Evolutionary conservation across 2,329 filamentous ascomycete species (phyloP).

Genomic region (Fusarium newnesense): DNA sequence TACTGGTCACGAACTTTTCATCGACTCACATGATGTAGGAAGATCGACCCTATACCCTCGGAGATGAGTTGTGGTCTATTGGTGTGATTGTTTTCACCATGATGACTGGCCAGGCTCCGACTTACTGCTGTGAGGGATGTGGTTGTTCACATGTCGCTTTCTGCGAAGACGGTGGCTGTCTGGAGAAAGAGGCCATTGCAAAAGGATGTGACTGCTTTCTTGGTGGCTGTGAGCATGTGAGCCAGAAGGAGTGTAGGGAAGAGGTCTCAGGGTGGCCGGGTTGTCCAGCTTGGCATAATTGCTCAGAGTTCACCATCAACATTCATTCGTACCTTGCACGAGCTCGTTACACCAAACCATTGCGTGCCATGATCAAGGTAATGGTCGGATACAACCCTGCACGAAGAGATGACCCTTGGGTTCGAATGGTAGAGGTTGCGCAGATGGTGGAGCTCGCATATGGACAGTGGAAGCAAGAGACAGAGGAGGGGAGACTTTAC

Average conservation of each 20-base stretch:
- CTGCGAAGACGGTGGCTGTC: constrained; percentile 45
- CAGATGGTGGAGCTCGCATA: constrained; percentile 42
- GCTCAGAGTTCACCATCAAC: constrained; percentile 43
- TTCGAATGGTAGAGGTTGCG: constrained; percentile 6
- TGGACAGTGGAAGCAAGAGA: constrained; percentile 45
- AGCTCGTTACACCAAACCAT: constrained; percentile 43
- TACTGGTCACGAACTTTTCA: background rate
- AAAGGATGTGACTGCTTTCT: constrained; percentile 36
- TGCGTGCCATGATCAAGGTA: constrained; percentile 38
- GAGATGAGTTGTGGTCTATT: constrained; percentile 52
- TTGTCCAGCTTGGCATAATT: constrained; percentile 33
- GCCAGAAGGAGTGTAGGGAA: constrained; percentile 15
- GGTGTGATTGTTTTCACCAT: constrained; percentile 54
- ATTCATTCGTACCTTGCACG: constrained; percentile 43
- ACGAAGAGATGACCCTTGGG: background rate
- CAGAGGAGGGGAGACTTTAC: constrained; percentile 46
- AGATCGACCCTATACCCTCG: constrained; percentile 49
- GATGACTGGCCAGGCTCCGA: constrained; percentile 49
- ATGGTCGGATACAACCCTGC: constrained; percentile 43
- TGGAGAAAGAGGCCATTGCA: constrained; percentile 30
- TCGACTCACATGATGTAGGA: constrained; percentile 32
- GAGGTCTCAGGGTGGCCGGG: constrained; percentile 8
- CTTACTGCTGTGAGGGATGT: constrained; percentile 29
- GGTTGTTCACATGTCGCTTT: constrained; percentile 44
- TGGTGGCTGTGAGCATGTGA: constrained; percentile 38